These are phyloP conservation scores for Coniochaeta pulveracea DNA, from an alignment of 2,329 filamentous ascomycete species.

Conservation along the genomic window DNA sequence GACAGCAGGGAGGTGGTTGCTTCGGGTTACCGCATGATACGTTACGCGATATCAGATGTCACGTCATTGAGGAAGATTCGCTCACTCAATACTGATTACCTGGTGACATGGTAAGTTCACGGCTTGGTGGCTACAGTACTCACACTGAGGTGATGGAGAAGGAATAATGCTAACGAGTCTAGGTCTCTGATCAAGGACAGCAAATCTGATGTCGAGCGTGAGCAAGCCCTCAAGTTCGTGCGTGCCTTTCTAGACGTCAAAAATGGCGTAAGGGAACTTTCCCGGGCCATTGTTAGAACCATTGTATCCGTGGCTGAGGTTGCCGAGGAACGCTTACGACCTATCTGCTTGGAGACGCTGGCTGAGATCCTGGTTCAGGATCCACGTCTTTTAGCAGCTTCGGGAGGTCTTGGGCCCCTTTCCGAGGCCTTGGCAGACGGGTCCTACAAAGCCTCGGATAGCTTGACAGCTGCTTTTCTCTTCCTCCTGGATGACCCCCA, in stretches of 20 bases:
- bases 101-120: slow-evolving; percentile 59
- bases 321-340: slow-evolving; percentile 70
- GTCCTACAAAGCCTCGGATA: slow-evolving; percentile 85
- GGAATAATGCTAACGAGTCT: not conserved
- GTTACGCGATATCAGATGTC: slow-evolving; percentile 89
- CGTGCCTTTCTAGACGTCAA: slow-evolving; percentile 93
- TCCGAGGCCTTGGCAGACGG: slow-evolving; percentile 88
- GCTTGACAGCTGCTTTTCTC: slow-evolving; percentile 75
- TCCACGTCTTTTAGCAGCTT: slow-evolving; percentile 67
- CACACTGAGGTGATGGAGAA: too few species aligned
- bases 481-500: slow-evolving; percentile 80
- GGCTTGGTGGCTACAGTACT: too few species aligned
- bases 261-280: slow-evolving; percentile 78
- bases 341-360: slow-evolving; percentile 86
- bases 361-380: slow-evolving; percentile 86
- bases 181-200: slow-evolving; percentile 86
- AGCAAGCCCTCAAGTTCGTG: slow-evolving; percentile 94
- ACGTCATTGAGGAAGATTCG: slow-evolving; percentile 83
- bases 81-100: slow-evolving; percentile 77
- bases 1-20: slow-evolving; percentile 94
- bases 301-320: slow-evolving; percentile 86
- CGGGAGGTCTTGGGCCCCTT: slow-evolving; percentile 76
- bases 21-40: slow-evolving; percentile 83
- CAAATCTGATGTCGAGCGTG: slow-evolving; percentile 92
- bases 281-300: slow-evolving; percentile 75